Evolutionary conservation across 2,329 filamentous ascomycete genomes (phyloP).

Genomic region (Cercospora nicotianae): DNA sequence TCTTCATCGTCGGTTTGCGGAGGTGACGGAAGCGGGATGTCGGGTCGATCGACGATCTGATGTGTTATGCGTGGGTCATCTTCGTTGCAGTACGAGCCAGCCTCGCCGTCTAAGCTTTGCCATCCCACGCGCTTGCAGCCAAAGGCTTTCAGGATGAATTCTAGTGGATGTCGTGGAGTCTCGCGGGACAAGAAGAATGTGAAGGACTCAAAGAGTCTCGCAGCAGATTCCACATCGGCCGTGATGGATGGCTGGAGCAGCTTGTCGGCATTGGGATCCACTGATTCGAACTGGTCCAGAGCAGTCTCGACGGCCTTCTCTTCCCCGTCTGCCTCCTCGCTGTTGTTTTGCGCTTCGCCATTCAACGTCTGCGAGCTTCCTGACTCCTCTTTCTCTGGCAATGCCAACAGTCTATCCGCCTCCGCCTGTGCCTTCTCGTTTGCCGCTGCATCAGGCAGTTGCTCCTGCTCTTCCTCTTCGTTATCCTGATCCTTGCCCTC

Average conservation of each 20-base stretch:
- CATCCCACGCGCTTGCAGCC: conserved; percentile 95
- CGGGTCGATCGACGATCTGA: conserved; percentile 89
- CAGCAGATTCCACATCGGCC: conserved; percentile 62
- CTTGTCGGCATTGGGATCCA: conserved; percentile 79
- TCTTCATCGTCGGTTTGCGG: conserved; percentile 44
- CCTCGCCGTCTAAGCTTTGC: conserved; percentile 83
- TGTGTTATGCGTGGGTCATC: conserved; percentile 87
- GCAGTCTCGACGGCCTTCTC: conserved; percentile 39
- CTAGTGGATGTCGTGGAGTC: conserved; percentile 83
- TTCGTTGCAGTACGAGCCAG: conserved; percentile 86
- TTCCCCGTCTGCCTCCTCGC: conserved; percentile 18
- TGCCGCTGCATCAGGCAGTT: conserved; percentile 31
- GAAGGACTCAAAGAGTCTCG: conserved; percentile 79
- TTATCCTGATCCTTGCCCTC: conserved; percentile 66
- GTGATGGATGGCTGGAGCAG: conserved; percentile 72
- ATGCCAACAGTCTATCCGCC: conserved; percentile 47
- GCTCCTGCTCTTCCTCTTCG: conserved; percentile 32
- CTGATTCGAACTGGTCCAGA: conserved; percentile 90
- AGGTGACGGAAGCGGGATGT: conserved; percentile 55
- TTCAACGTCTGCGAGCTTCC: conserved; percentile 41
- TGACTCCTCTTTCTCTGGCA: conserved; percentile 39
- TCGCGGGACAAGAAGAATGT: conserved; percentile 94
- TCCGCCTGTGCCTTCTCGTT: conserved; percentile 50
- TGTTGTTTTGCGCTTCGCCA: no score
- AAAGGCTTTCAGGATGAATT: conserved; percentile 90